Percentiles rank a stretch among this genome's conserved stretches.
These are phyloP conservation scores for Paracoccidioides brasiliensis DNA, from an alignment of 2,329 filamentous ascomycete genomes.

Conservation along the genomic window DNA sequence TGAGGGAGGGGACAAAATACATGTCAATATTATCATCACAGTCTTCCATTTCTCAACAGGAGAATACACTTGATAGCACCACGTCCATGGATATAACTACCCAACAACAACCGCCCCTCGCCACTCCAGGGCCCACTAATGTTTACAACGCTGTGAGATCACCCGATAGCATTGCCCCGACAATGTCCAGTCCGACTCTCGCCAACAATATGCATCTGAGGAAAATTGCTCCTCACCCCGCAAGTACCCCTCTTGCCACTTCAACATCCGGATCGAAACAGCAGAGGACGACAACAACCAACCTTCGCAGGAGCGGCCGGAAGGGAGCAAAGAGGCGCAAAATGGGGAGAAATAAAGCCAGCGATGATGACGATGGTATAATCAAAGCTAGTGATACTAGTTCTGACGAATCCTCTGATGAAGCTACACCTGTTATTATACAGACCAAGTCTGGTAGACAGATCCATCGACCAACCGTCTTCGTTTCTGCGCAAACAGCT, in stretches of 20 bases:
- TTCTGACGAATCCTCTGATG: slow-evolving; percentile 29
- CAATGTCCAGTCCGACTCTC: background rate
- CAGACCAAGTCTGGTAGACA: slow-evolving; percentile 65
- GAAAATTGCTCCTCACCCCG: background rate
- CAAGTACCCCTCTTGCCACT: background rate
- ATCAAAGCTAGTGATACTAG: slow-evolving; percentile 25
- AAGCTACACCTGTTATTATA: slow-evolving; percentile 45
- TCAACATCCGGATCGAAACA: background rate
- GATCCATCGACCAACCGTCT: slow-evolving; percentile 51
- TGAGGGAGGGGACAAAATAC: background rate
- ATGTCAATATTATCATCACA: background rate
- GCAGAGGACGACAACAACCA: slow-evolving; percentile 1
- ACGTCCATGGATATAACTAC: background rate
- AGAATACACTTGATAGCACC: background rate
- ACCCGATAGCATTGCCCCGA: background rate
- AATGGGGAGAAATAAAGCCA: slow-evolving; percentile 6
- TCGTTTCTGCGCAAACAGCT: slow-evolving; percentile 29
- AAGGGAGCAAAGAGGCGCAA: slow-evolving; percentile 6
- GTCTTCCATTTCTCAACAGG: background rate
- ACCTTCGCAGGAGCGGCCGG: slow-evolving; percentile 2
- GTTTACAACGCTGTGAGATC: background rate
- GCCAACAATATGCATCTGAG: background rate
- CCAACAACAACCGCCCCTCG: background rate
- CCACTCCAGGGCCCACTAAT: background rate
- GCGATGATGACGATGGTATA: slow-evolving; percentile 22